Conservation (phyloP, 2,329 filamentous ascomycete species). For the Calonectria multiphialidica region DNA sequence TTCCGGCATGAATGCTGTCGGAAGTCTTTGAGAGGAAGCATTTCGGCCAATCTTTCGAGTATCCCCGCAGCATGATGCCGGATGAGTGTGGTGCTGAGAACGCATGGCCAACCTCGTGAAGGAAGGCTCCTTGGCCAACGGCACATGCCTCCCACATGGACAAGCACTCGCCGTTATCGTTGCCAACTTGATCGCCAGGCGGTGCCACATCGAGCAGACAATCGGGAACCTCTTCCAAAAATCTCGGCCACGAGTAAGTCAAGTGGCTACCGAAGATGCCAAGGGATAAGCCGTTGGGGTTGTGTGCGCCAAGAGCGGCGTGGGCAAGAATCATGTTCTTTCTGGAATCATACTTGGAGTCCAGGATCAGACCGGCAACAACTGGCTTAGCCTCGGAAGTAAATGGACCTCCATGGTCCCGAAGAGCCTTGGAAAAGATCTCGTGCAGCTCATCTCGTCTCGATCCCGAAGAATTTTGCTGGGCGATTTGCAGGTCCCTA, state of each 20-base stretch:
- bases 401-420: slow-evolving; percentile 53
- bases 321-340: slow-evolving; percentile 73
- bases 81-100: slow-evolving; percentile 78
- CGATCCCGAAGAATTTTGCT: slow-evolving; percentile 69
- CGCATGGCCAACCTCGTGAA: slow-evolving; percentile 79
- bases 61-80: slow-evolving; percentile 71
- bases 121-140: slow-evolving; percentile 75
- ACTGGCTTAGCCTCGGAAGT: slow-evolving; percentile 63
- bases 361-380: slow-evolving; percentile 78
- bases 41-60: slow-evolving; percentile 55
- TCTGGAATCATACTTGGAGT: slow-evolving; percentile 74
- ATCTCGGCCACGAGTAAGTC: slow-evolving; percentile 77
- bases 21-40: slow-evolving; percentile 53
- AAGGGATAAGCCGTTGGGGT: slow-evolving; percentile 69
- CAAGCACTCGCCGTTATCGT: slow-evolving; percentile 56
- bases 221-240: slow-evolving; percentile 72
- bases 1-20: slow-evolving; percentile 44
- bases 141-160: slow-evolving; percentile 60
- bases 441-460: slow-evolving; percentile 67
- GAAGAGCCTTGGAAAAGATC: slow-evolving; percentile 57
- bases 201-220: slow-evolving; percentile 57
- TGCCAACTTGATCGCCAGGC: slow-evolving; percentile 53
- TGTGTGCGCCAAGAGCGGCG: slow-evolving; percentile 69
- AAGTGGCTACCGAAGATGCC: slow-evolving; percentile 80
- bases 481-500: slow-evolving; percentile 71